Percentiles rank a stretch among this genome's conserved stretches.
Evolutionary conservation across 75 land plant genomes (phyloP).

Genomic region (Ceratopteris richardii): DNA sequence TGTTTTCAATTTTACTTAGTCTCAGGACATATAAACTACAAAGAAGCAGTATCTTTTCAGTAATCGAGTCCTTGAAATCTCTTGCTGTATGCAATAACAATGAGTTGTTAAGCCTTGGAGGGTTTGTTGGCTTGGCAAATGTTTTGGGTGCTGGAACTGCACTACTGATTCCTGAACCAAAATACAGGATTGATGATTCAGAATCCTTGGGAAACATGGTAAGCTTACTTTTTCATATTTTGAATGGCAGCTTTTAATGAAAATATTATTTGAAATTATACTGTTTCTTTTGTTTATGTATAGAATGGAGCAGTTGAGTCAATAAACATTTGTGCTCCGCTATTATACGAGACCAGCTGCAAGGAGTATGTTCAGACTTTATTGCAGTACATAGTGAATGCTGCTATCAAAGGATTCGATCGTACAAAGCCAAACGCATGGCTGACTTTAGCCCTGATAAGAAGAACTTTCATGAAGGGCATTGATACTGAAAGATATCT

Average conservation of each 20-base stretch:
- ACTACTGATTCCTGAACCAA: not conserved
- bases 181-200: not conserved
- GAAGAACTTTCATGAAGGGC: not conserved
- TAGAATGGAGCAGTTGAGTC: not conserved
- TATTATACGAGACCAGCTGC: conserved; percentile 2
- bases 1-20: not conserved
- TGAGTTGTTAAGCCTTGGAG: not conserved
- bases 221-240: not conserved
- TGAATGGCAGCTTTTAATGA: not conserved
- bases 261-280: not conserved
- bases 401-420: not conserved
- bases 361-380: not conserved
- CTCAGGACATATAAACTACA: not conserved
- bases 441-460: not conserved
- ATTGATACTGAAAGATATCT: not conserved
- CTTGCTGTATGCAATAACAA: not conserved
- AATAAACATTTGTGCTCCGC: not conserved
- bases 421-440: not conserved
- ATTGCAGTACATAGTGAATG: not conserved
- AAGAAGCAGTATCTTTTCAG: not conserved
- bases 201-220: not conserved
- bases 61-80: not conserved
- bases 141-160: not conserved
- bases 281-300: not conserved
- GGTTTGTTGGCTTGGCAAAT: not conserved